A percentile compares a stretch with the other conserved stretches of the same genome.
Evolutionary conservation across 257 asterid genomes (phyloP).

Genomic region (Linaria vulgaris): DNA sequence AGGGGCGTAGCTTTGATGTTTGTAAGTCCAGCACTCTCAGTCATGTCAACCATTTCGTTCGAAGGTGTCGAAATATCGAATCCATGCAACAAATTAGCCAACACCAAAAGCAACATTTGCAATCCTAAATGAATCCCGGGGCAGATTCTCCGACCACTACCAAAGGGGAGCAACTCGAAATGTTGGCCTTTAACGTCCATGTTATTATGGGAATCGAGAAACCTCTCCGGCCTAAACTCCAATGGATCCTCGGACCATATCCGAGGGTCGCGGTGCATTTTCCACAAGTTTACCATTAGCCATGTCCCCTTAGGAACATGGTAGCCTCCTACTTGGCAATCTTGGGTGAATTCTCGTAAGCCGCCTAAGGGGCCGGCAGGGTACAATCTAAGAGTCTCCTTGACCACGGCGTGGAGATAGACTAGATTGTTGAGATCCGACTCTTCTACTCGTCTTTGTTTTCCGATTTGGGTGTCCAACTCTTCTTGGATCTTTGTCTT

Average conservation of each 20-base stretch:
- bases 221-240: slow-evolving; percentile 19
- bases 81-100: slow-evolving; percentile 17
- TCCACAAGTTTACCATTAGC: slow-evolving; percentile 17
- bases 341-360: slow-evolving; percentile 9
- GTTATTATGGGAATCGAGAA: neutral
- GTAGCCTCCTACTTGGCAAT: slow-evolving; percentile 17
- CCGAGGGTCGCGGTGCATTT: slow-evolving; percentile 15
- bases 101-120: slow-evolving; percentile 8
- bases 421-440: slow-evolving; percentile 13
- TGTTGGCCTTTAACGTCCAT: slow-evolving; percentile 15
- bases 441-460: slow-evolving; percentile 15
- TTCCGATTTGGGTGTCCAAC: slow-evolving; percentile 6
- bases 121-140: slow-evolving; percentile 3
- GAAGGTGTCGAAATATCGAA: neutral
- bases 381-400: slow-evolving; percentile 16
- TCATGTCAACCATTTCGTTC: slow-evolving; percentile 18
- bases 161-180: slow-evolving; percentile 14
- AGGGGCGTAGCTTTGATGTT: slow-evolving; percentile 17
- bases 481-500: slow-evolving; percentile 11
- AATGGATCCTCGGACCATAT: slow-evolving; percentile 6
- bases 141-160: slow-evolving; percentile 11
- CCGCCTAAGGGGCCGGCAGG: slow-evolving; percentile 19
- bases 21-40: slow-evolving; percentile 15
- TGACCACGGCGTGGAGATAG: slow-evolving; percentile 12
- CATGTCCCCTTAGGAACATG: slow-evolving; percentile 19